Evolutionary conservation across 129 eudicot species (phyloP), one percentile per base, ranked within the genome.

Genomic region (Ambrosia trifida): DNA sequence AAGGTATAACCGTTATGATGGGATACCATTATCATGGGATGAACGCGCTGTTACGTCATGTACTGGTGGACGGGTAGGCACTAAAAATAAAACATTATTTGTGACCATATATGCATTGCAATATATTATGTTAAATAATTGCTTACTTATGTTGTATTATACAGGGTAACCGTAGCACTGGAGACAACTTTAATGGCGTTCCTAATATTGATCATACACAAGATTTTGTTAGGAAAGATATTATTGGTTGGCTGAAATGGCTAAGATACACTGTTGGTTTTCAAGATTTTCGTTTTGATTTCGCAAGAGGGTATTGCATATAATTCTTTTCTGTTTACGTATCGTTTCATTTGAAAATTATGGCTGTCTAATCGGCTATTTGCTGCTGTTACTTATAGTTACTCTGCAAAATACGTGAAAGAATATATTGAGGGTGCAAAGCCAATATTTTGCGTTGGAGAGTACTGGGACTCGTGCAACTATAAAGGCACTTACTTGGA

Each of bases 201-300:
- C 98, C 98, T 16, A 92, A 89, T 81, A 83, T 92, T 75, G 96
- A 89, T 83, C 98, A 92, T 74, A 77, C 91, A 4, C 96, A 92
- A 79, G 61, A 66, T 20, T 87, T 85, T 78, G 96, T 92, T 36
- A 79, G 95, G 66, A 86, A 84, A 79, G 96, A 91, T 70, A 83
- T 91, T 50, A 74, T 69, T 19, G 86, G 76, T 38, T 91, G 97
- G 97, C 87, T 88, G 53, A 73, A 82, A 69, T 92, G 98, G 98
- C 72, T 92, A 73, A 72, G 89, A 51, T 30, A 66, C 41, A 65
- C 74, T 72, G 90, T 85, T 63, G 97, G 97, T 52, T 91, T 91
- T 83, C 97, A 88, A 74, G 97, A 91, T 91, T 91, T 91, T 46
- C 96, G 96, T 6, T 91, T 91, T 73, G 96, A 91, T 73, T 91